Percentiles rank a stretch among this genome's conserved stretches.
Conservation (phyloP, 139 green algal species). For the Chlorella sp. region DNA sequence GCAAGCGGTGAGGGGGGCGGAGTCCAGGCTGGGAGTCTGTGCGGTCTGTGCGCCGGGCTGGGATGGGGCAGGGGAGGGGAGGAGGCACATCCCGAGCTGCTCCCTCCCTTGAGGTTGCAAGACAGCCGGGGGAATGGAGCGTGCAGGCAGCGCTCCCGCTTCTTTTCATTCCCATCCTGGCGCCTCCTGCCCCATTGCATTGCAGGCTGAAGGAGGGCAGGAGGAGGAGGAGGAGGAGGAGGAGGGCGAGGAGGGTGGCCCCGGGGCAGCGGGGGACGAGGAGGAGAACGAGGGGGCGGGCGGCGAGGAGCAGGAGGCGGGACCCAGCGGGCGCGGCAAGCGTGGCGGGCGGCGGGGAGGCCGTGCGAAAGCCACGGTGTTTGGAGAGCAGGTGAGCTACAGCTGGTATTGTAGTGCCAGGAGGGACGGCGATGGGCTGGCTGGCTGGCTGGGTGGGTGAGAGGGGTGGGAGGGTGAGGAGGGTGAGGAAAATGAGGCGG, state of each 20-base stretch:
- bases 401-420: no score
- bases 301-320: neutral
- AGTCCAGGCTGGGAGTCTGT: no score
- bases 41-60: no score
- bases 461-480: no score
- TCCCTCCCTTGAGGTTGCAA: neutral
- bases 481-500: no score
- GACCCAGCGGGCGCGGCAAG: neutral
- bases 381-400: no score
- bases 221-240: constrained; percentile 28
- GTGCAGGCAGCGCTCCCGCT: neutral
- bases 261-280: constrained; percentile 7
- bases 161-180: neutral
- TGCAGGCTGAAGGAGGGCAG: constrained; percentile 5
- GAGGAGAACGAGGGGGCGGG: neutral
- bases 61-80: neutral
- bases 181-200: neutral
- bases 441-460: no score
- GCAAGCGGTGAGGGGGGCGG: no score
- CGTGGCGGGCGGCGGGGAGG: neutral
- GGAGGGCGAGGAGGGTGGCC: constrained; percentile 17
- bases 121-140: neutral
- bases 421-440: no score
- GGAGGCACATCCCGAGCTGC: neutral
- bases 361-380: no score